Percentiles rank a stretch among this genome's conserved stretches.
These are phyloP conservation scores for Russula compacta DNA, from an alignment of 768 basidiomycete species.

Conservation along the genomic window DNA sequence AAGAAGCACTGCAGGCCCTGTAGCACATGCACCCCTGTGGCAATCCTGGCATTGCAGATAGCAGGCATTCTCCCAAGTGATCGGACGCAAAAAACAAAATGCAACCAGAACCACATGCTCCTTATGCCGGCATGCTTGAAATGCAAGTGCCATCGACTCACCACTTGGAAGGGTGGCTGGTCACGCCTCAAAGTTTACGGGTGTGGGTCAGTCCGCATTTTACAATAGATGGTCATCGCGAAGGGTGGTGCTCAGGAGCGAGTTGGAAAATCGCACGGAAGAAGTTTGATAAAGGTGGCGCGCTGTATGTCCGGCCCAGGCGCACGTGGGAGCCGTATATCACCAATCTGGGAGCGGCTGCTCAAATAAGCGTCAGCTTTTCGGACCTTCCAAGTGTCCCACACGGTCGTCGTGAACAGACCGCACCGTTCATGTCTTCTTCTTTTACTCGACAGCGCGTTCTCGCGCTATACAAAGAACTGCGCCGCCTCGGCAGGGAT, in stretches of 20 bases:
- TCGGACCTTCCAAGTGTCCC: background rate
- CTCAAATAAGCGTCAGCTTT: background rate
- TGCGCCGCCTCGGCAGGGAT: conserved; percentile 70
- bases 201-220: background rate
- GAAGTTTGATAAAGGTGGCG: too few relatives aligned
- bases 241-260: too few relatives aligned
- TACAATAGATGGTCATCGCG: too few relatives aligned
- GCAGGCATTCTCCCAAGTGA: background rate
- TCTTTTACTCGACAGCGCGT: conserved; percentile 50
- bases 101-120: background rate
- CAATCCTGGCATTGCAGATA: background rate
- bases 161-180: too few relatives aligned
- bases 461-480: conserved; percentile 71
- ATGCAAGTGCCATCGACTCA: background rate
- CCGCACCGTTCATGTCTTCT: conserved; percentile 20
- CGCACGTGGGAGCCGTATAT: background rate
- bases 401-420: background rate
- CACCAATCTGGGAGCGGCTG: background rate
- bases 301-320: background rate
- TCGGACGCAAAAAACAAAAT: background rate
- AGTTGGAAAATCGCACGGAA: too few relatives aligned
- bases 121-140: background rate
- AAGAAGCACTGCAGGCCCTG: background rate
- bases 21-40: background rate
- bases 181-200: background rate